Conservation (phyloP, 176 grass and related monocot species). For the bread wheat (Triticum aestivum) region IWGSC_CS_RefSeq_v2.1 NC_057805.1:428224745-428225244, state of each 20-base stretch:
- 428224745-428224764: constrained; percentile 18
- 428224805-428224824: constrained; percentile 91
- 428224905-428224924: neutral
- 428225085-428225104: constrained; percentile 38
- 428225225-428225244: neutral
- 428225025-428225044: constrained; percentile 87
- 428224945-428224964: constrained; percentile 72
- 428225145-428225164: constrained; percentile 68
- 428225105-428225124: constrained; percentile 69
- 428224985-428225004: constrained; percentile 66
- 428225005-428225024: constrained; percentile 66
- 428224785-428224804: constrained; percentile 75
- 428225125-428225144: constrained; percentile 86
- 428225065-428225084: constrained; percentile 52
- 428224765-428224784: constrained; percentile 82
- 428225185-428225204: constrained; percentile 71
- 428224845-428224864: constrained; percentile 38
- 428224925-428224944: constrained; percentile 58
- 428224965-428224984: constrained; percentile 75
- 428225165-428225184: constrained; percentile 68
- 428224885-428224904: constrained; percentile 20
- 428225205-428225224: constrained; percentile 12
- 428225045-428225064: constrained; percentile 65
- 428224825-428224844: constrained; percentile 69
- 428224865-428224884: constrained; percentile 17